A percentile compares a stretch with the other conserved stretches of the same genome.
Conservation (phyloP, 129 eudicot species). For the Flaveria brownii region DNA sequence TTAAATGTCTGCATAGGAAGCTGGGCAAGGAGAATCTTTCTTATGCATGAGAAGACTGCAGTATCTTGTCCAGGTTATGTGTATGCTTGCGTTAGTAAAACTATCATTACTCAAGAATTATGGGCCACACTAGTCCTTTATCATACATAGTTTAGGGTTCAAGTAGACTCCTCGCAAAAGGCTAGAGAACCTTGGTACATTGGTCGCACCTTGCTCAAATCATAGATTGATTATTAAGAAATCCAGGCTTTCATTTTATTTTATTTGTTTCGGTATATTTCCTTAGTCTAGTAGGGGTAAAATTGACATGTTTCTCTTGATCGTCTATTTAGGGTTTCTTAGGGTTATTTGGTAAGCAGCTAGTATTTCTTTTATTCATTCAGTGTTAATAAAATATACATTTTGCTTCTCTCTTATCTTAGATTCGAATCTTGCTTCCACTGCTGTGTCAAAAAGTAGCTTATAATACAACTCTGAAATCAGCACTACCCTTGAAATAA, state of each 20-base stretch:
- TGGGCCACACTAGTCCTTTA: slow-evolving; percentile 10
- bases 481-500: not conserved
- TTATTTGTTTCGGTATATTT: not conserved
- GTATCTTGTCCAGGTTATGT: slow-evolving; percentile 76
- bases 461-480: not conserved
- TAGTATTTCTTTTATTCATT: not conserved
- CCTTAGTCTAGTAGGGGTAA: not conserved
- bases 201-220: not conserved
- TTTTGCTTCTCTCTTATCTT: not conserved
- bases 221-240: not conserved
- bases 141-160: not conserved
- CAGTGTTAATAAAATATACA: not conserved
- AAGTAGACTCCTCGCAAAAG: too few relatives aligned
- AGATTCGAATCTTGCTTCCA: not conserved
- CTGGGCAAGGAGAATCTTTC: slow-evolving; percentile 79
- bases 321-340: not conserved
- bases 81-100: slow-evolving; percentile 21
- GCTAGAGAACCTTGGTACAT: not conserved
- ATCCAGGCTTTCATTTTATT: not conserved
- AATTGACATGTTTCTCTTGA: not conserved
- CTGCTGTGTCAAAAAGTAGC: not conserved
- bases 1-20: slow-evolving; percentile 55
- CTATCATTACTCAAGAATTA: not conserved
- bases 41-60: slow-evolving; percentile 69
- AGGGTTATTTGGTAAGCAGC: slow-evolving; percentile 10